Evolutionary conservation across 352 stramenopile species (phyloP), one percentile per base, ranked within the genome.

Genomic region (Phytophthora aleatoria): DNA sequence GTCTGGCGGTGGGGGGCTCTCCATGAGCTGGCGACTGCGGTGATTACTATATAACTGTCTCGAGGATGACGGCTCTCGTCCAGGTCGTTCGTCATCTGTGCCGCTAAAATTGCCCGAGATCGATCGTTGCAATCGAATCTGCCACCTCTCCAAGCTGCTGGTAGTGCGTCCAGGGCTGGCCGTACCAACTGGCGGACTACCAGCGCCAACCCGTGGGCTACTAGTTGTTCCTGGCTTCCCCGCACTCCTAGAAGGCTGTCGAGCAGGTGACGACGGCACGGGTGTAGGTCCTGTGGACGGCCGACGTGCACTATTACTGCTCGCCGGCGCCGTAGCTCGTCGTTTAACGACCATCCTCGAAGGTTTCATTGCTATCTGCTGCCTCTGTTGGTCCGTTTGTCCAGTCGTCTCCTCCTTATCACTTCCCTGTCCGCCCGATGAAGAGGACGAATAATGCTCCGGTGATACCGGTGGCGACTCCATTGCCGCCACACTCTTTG

Each of bases 321-420:
- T 71, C 5, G 44, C 48, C 11, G 71, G 67, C 3, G 57, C 71
- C 52, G 71, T 79, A 45, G 65, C 66, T 13, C 76, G 65, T 28
- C 76, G 61, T 61, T 85, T 85, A 12, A 85, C 76, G 9, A 85
- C 78, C 74, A 85, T 85, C 11, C 78, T 66, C 6, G 78, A 87
- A 13, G 76, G 78, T 35, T 85, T 85, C 38, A 55, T 73, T 2
- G 62, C 27, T 52, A 33, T 28, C 6, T 76, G 60, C 57, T 69
- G 53, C 43, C 57, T 61, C 26, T 65, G 53, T 12, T 78, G 56
- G 33, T 63, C 56, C 27, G 42, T 24, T 5, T 55, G 45, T 27
- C 47, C 58, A 20, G 49, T 27, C 27, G 52, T 45, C 36, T 83
- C 75, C 42, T 85, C 76, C 43, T 78, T 78, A 44, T 87, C 78